Conservation (phyloP, 2,329 filamentous ascomycete species). For the Monilinia laxa region DNA sequence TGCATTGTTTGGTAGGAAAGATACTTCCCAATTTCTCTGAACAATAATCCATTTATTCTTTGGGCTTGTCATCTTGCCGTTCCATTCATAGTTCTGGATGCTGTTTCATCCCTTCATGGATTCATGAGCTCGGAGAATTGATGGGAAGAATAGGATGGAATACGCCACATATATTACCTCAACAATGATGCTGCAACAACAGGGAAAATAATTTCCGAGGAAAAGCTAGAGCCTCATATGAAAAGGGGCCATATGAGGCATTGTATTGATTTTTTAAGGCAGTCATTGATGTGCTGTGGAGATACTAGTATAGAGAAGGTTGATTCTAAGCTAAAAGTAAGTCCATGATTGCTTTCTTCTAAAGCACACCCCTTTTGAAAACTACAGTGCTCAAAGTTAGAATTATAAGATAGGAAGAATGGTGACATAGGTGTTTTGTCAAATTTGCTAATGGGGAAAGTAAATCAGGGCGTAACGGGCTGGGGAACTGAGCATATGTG, state of each 20-base stretch:
- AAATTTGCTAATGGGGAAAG: not conserved
- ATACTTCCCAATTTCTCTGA: not conserved
- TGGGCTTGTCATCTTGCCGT: not conserved
- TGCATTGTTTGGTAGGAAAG: conserved; percentile 10
- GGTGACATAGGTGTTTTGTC: not conserved
- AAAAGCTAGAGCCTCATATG: conserved; percentile 8
- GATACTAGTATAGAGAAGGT: conserved; percentile 25
- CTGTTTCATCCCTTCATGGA: too few species aligned
- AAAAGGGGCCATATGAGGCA: conserved; percentile 19
- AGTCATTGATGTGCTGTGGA: conserved; percentile 27
- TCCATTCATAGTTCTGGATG: not conserved
- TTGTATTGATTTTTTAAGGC: conserved; percentile 28
- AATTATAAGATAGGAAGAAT: too few species aligned
- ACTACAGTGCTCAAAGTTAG: fast-evolving
- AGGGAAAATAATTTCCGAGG: not conserved
- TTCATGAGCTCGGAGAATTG: not conserved
- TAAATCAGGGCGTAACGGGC: conserved; percentile 5
- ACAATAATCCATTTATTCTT: not conserved
- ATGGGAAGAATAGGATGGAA: not conserved
- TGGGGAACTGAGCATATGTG: conserved; percentile 14
- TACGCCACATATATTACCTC: conserved; percentile 9
- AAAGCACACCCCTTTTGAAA: fast-evolving
- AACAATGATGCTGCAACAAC: not conserved
- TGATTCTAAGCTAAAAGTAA: not conserved
- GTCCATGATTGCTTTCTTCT: not conserved